Evolutionary conservation across 805 yeast genomes (phyloP).

Genomic region (Saccharomyces cerevisiae): DNA sequence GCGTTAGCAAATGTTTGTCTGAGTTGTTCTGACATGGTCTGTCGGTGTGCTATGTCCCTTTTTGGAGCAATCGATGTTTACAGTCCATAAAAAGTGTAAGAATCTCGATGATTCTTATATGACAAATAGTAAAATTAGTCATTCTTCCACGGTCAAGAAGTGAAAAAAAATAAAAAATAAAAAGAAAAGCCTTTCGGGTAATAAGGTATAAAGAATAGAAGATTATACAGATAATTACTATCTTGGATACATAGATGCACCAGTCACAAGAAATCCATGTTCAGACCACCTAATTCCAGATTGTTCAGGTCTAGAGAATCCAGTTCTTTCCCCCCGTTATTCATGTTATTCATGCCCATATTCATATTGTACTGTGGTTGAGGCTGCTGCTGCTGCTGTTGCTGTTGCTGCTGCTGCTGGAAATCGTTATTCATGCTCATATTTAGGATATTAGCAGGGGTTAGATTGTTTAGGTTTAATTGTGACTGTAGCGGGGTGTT

Average conservation of each 20-base stretch:
- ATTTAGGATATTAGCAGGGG: slow-evolving; percentile 12
- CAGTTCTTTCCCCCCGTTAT: slow-evolving; percentile 8
- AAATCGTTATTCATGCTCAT: slow-evolving; percentile 13
- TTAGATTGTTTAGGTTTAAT: slow-evolving; percentile 2
- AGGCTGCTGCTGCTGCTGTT: slow-evolving; percentile 4
- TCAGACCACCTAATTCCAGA: slow-evolving; percentile 23
- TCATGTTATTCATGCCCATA: not conserved
- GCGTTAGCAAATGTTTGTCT: slow-evolving; percentile 51
- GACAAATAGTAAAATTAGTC: not conserved
- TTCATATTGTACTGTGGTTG: slow-evolving; percentile 1
- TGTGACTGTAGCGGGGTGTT: slow-evolving; percentile 1
- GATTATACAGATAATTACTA: not conserved
- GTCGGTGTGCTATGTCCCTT: not conserved
- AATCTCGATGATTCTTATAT: not conserved
- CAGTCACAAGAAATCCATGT: slow-evolving; percentile 25
- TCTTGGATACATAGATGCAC: not conserved
- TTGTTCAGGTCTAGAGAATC: slow-evolving; percentile 23
- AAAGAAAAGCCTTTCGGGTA: not conserved
- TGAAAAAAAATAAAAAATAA: not conserved
- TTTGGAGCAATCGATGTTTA: not conserved
- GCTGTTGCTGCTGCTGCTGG: slow-evolving; percentile 5
- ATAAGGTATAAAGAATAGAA: not conserved
- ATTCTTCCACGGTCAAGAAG: not conserved
- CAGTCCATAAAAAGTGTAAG: not conserved
- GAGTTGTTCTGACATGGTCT: slow-evolving; percentile 30